Evolutionary conservation across 768 basidiomycete genomes (phyloP).

Genomic region (Termitomyces bulborhizus): DNA sequence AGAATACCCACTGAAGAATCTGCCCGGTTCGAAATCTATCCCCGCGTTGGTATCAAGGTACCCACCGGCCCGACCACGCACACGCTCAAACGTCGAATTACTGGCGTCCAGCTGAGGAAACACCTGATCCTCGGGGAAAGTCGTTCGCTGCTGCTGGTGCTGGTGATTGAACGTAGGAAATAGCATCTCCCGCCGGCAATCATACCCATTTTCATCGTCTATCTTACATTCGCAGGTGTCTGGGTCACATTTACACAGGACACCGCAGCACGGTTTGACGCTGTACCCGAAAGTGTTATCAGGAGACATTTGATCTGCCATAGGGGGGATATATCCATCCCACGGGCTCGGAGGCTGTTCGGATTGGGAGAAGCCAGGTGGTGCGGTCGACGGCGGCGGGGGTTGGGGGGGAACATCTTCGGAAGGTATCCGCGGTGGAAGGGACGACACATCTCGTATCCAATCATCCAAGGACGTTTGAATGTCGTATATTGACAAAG

Average conservation of each 20-base stretch:
- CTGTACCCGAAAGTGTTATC: slow-evolving; percentile 5
- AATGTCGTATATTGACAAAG: slow-evolving; percentile 25
- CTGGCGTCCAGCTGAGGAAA: background rate
- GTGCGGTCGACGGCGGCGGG: background rate
- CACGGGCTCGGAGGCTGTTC: slow-evolving; percentile 8
- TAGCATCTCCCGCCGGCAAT: slow-evolving; percentile 16
- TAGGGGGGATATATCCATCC: slow-evolving; percentile 10
- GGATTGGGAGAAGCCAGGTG: background rate
- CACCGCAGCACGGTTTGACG: slow-evolving; percentile 17
- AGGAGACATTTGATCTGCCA: slow-evolving; percentile 2
- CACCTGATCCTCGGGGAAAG: background rate
- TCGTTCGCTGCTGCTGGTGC: background rate
- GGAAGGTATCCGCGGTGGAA: background rate
- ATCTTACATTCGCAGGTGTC: slow-evolving; percentile 15
- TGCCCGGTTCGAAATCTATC: background rate
- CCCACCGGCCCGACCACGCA: slow-evolving; percentile 2
- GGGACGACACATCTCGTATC: slow-evolving; percentile 13
- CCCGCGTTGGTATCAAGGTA: background rate
- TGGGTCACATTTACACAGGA: slow-evolving; percentile 17
- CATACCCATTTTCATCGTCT: slow-evolving; percentile 14
- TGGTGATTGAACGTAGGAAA: slow-evolving; percentile 1
- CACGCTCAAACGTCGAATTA: background rate
- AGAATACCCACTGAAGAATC: background rate
- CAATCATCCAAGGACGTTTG: slow-evolving; percentile 8
- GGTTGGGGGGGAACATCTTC: background rate